These are phyloP conservation scores for Linaria vulgaris DNA, from an alignment of 257 asterid species.

Conservation along the genomic window DNA sequence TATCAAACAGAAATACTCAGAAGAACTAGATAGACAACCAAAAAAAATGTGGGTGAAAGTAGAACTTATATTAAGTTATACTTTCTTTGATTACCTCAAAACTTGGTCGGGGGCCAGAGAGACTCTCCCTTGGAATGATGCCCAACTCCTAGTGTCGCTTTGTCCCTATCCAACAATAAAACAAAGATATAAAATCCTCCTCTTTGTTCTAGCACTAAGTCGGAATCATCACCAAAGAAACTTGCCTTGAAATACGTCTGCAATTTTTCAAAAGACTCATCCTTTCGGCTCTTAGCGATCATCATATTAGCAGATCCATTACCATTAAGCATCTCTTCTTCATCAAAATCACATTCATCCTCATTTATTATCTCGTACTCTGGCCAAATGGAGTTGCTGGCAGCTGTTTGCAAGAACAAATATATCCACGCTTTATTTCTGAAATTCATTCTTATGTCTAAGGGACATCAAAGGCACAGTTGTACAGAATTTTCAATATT, in stretches of 20 bases:
- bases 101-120: constrained; percentile 81
- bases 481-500: neutral
- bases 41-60: too few relatives aligned
- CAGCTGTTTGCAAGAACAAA: neutral
- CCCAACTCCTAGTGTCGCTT: constrained; percentile 75
- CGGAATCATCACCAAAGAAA: constrained; percentile 18
- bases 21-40: too few relatives aligned
- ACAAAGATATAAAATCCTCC: neutral
- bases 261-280: constrained; percentile 37
- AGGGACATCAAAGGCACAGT: neutral
- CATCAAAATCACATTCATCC: constrained; percentile 63
- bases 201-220: neutral
- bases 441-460: too few relatives aligned
- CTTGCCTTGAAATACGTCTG: constrained; percentile 37
- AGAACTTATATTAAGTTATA: too few relatives aligned
- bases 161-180: constrained; percentile 45
- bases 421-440: too few relatives aligned
- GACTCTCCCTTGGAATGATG: constrained; percentile 79
- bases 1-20: neutral
- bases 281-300: constrained; percentile 47
- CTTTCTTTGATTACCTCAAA: constrained; percentile 52
- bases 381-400: constrained; percentile 68
- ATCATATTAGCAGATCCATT: constrained; percentile 39
- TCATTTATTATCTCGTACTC: constrained; percentile 71
- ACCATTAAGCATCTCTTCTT: constrained; percentile 33